Evolutionary conservation across 306 rosid genomes (phyloP).

Genomic region (Chamaecrista fasciculata): DNA sequence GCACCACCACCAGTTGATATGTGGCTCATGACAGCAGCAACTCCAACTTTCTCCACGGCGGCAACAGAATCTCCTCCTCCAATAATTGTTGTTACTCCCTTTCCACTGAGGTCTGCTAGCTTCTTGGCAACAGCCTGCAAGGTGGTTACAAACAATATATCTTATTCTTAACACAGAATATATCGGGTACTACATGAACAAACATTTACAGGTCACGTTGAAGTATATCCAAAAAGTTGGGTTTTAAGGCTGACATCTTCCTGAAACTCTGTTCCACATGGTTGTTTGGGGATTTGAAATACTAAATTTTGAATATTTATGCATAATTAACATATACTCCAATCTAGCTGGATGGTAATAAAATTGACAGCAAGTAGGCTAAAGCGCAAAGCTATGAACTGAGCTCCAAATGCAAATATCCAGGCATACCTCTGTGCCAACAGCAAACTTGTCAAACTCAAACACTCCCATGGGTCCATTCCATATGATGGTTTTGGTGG

Average conservation of each 20-base stretch:
- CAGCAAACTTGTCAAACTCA: constrained; percentile 94
- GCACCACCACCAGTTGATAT: constrained; percentile 99
- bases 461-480: constrained; percentile 99
- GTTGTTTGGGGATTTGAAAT: neutral
- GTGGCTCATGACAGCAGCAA: constrained; percentile 95
- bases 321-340: neutral
- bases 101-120: constrained; percentile 88
- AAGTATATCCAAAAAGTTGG: neutral
- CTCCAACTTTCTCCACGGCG: constrained; percentile 98
- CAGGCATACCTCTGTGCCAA: constrained; percentile 83
- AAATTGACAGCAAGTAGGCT: neutral
- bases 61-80: constrained; percentile 99
- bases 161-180: neutral
- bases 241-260: constrained; percentile 17
- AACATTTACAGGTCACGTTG: constrained; percentile 19
- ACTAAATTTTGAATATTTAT: neutral
- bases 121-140: constrained; percentile 87
- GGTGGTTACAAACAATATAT: constrained; percentile 2
- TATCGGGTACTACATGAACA: constrained; percentile 1
- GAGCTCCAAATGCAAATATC: neutral
- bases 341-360: neutral
- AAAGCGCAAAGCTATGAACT: neutral
- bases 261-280: neutral
- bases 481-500: constrained; percentile 95
- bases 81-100: constrained; percentile 97